phyloP scores from a whole-genome alignment of 208 protist genomes.

The Zelonia costaricensis region DNA sequence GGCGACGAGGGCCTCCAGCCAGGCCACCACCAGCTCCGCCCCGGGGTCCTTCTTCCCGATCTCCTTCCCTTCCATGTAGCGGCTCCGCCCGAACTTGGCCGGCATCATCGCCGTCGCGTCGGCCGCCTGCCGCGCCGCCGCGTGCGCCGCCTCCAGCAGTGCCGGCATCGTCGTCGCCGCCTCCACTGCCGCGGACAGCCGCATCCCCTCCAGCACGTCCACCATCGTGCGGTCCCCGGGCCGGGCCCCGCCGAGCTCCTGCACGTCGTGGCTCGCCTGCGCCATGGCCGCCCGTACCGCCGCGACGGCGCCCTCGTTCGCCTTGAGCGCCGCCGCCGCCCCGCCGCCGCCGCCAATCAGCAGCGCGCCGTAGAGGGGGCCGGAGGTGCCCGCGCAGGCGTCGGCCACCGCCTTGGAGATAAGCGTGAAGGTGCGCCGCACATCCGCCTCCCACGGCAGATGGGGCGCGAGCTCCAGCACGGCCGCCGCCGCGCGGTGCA shows the following conservation, averaged over 20 bases:
- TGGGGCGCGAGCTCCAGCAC: conserved; percentile 40
- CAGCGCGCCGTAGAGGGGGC: conserved; percentile 66
- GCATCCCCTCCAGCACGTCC: conserved; percentile 56
- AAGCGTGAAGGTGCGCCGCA: conserved; percentile 39
- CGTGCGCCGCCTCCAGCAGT: conserved; percentile 37
- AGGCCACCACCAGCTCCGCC: conserved; percentile 51
- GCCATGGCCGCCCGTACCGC: conserved; percentile 39
- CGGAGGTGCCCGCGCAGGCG: conserved; percentile 57
- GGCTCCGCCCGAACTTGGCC: conserved; percentile 52
- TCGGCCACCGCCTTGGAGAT: conserved; percentile 58
- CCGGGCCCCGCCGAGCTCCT: conserved; percentile 47
- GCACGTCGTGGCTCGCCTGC: conserved; percentile 38
- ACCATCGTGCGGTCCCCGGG: conserved; percentile 75
- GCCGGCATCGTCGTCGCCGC: conserved; percentile 33
- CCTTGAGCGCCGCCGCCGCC: conserved; percentile 20
- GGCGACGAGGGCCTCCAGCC: conserved; percentile 30
- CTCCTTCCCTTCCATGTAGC: conserved; percentile 62
- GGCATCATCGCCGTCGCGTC: conserved; percentile 37
- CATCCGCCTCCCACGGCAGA: conserved; percentile 41
- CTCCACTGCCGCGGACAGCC: conserved; percentile 23
- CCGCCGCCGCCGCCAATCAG: conserved; percentile 40
- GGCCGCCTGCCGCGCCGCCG: conserved; percentile 35
- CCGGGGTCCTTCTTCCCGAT: conserved; percentile 60
- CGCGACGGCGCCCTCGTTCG: conserved; percentile 7
- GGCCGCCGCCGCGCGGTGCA: conserved; percentile 34